phyloP scores from a whole-genome alignment of 768 basidiomycete genomes.

The Lentinula boryana region DNA sequence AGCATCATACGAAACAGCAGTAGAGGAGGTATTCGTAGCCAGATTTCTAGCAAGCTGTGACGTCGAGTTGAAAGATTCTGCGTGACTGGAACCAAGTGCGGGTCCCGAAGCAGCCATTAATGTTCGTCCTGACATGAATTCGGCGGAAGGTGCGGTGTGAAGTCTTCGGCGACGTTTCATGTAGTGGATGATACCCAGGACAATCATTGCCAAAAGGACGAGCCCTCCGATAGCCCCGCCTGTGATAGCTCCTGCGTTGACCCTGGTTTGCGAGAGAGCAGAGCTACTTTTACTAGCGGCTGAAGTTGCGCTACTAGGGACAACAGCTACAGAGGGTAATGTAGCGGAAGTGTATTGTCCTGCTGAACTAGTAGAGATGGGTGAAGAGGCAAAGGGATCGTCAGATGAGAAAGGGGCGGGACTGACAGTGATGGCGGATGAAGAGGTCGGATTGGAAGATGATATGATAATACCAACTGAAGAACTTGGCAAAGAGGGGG shows the following conservation, averaged over 20 bases:
- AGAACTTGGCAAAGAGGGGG: too few species aligned
- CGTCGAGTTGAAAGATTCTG: neutral
- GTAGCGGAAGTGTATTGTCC: neutral
- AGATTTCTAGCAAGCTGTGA: neutral
- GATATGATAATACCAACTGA: neutral
- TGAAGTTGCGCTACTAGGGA: neutral
- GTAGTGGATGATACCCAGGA: conserved; percentile 25
- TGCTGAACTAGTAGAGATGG: neutral
- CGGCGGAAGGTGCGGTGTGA: conserved; percentile 52
- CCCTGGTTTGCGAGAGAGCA: conserved; percentile 4
- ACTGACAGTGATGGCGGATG: neutral
- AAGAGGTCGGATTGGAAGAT: neutral
- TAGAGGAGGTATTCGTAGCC: neutral
- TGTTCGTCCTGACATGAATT: conserved; percentile 35
- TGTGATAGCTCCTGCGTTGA: conserved; percentile 15
- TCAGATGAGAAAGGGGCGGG: neutral
- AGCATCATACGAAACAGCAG: neutral
- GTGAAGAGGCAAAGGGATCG: neutral
- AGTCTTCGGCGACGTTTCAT: conserved; percentile 34
- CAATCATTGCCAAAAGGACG: conserved; percentile 38
- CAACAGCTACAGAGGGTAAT: neutral
- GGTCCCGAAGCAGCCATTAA: neutral
- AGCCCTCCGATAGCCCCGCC: conserved; percentile 52
- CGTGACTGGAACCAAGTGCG: neutral
- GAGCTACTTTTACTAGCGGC: neutral